Conservation (phyloP, 805 yeast species). For the Scheffersomyces amazonensis region DNA sequence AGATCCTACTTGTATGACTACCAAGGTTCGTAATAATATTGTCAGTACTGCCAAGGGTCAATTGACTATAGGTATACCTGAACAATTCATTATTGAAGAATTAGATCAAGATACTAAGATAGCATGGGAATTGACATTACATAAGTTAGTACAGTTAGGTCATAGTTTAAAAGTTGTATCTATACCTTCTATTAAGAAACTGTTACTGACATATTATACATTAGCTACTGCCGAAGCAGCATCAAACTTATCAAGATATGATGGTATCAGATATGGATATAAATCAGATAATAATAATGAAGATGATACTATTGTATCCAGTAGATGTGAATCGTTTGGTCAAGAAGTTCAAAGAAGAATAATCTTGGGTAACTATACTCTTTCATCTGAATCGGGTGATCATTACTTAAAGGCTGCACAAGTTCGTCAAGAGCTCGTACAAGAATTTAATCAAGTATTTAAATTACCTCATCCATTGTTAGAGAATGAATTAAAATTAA, state of each 20-base stretch:
- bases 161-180: conserved; percentile 61
- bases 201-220: conserved; percentile 82
- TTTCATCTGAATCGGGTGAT: conserved; percentile 72
- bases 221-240: conserved; percentile 92
- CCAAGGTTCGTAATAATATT: conserved; percentile 27
- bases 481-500: conserved; percentile 11
- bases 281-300: conserved; percentile 29
- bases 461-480: conserved; percentile 40
- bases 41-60: conserved; percentile 4
- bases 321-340: conserved; percentile 72
- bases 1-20: conserved; percentile 73
- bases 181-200: conserved; percentile 61
- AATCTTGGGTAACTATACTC: conserved; percentile 79
- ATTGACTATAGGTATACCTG: conserved; percentile 68
- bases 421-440: conserved; percentile 56
- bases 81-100: conserved; percentile 60
- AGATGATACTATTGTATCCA: conserved; percentile 27
- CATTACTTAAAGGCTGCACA: conserved; percentile 76
- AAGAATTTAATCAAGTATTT: conserved; percentile 68
- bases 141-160: conserved; percentile 43
- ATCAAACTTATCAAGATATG: conserved; percentile 85
- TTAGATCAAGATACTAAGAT: conserved; percentile 45
- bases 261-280: conserved; percentile 83
- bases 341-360: conserved; percentile 81
- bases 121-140: conserved; percentile 47